Percentiles rank a stretch among this genome's conserved stretches.
Evolutionary conservation across 2,329 filamentous ascomycete genomes (phyloP).

Genomic region (Paramyrothecium sp.): DNA sequence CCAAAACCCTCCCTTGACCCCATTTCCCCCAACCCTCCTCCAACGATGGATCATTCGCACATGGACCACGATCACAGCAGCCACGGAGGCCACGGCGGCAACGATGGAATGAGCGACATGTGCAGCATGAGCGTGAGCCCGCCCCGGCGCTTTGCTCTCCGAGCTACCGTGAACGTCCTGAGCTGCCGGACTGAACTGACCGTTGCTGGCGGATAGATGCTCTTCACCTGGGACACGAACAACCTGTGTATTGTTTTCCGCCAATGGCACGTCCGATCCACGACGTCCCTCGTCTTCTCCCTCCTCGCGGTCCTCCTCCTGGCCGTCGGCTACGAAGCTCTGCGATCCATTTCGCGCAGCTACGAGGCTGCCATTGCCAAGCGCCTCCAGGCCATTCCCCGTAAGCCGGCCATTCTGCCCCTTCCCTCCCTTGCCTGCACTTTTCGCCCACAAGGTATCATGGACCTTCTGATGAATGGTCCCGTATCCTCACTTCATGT

Average conservation of each 20-base stretch:
- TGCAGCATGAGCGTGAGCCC: slow-evolving; percentile 97
- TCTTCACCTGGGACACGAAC: slow-evolving; percentile 93
- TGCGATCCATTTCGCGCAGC: slow-evolving; percentile 72
- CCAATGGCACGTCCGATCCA: slow-evolving; percentile 81
- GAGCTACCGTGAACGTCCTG: too few species aligned
- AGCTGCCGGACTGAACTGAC: too few species aligned
- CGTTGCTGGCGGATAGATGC: slow-evolving; percentile 63
- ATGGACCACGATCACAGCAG: slow-evolving; percentile 38
- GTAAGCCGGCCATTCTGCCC: slow-evolving; percentile 39
- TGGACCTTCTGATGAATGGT: too few species aligned
- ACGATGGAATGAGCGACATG: slow-evolving; percentile 60
- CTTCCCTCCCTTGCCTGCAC: neutral
- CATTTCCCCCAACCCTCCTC: too few species aligned
- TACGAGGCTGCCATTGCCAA: slow-evolving; percentile 65
- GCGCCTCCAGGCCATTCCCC: slow-evolving; percentile 46
- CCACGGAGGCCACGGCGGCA: slow-evolving; percentile 52
- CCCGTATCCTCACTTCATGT: too few species aligned
- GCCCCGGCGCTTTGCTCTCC: too few species aligned
- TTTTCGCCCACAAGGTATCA: too few species aligned
- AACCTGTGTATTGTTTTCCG: slow-evolving; percentile 96
- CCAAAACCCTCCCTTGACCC: too few species aligned
- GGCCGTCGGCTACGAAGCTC: slow-evolving; percentile 87
- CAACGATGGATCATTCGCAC: slow-evolving; percentile 46
- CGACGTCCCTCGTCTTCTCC: slow-evolving; percentile 74
- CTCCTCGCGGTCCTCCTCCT: slow-evolving; percentile 79